Percentiles rank a stretch among this genome's conserved stretches.
phyloP scores from a whole-genome alignment of 2,329 filamentous ascomycete species.

The Alternaria longipes region DNA sequence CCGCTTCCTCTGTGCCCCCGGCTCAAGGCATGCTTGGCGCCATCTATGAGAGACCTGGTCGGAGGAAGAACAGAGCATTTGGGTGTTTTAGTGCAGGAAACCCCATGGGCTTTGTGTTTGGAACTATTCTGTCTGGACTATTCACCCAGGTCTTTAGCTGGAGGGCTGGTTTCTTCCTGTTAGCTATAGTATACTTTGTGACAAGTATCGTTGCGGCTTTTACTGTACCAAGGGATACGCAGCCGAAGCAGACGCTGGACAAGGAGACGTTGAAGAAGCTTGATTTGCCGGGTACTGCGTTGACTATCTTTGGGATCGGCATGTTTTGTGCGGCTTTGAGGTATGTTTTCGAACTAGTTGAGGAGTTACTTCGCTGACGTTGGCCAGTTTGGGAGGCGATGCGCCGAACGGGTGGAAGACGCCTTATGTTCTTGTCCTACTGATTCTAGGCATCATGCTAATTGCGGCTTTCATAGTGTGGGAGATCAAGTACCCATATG shows the following conservation, averaged over 20 bases:
- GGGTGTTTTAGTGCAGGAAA: constrained; percentile 69
- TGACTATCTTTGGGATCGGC: constrained; percentile 72
- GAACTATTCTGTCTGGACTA: constrained; percentile 69
- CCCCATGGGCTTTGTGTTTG: constrained; percentile 65
- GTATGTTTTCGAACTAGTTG: constrained; percentile 46
- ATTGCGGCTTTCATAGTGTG: constrained; percentile 68
- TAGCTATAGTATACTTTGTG: constrained; percentile 70
- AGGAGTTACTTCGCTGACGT: constrained; percentile 18
- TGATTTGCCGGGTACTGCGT: constrained; percentile 67
- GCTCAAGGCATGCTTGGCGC: constrained; percentile 71
- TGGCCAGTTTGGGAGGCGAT: constrained; percentile 58
- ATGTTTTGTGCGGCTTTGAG: constrained; percentile 70
- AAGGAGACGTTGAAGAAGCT: constrained; percentile 64
- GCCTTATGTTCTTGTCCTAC: constrained; percentile 68
- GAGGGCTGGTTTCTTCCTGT: constrained; percentile 69
- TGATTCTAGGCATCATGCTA: constrained; percentile 67
- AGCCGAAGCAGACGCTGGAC: constrained; percentile 57
- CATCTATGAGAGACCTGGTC: constrained; percentile 68
- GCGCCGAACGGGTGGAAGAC: constrained; percentile 70
- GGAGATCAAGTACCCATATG: constrained; percentile 63
- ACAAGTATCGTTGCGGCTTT: constrained; percentile 67
- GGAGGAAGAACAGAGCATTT: constrained; percentile 71
- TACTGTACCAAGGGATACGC: constrained; percentile 67
- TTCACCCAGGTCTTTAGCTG: constrained; percentile 69
- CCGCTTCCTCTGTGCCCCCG: constrained; percentile 70